These are phyloP conservation scores for Dalbergia cochinchinensis DNA, from an alignment of 306 rosid genomes.

Conservation along the genomic window DNA sequence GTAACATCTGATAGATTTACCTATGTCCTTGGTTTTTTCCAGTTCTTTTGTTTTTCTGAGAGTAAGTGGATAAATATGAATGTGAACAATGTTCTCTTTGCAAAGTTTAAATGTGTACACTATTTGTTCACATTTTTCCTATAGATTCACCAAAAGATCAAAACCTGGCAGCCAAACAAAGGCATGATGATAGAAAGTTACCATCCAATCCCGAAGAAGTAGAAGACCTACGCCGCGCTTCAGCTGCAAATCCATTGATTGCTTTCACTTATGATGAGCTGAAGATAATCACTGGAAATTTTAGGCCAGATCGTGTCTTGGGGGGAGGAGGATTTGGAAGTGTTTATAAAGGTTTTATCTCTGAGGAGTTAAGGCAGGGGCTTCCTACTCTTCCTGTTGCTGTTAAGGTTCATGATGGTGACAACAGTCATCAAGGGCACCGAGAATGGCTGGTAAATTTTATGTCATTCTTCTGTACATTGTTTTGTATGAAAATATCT, in stretches of 20 bases:
- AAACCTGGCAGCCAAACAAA: conserved; percentile 51
- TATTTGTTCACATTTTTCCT: conserved; percentile 44
- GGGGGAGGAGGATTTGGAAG: conserved; percentile 99
- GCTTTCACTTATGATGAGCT: conserved; percentile 82
- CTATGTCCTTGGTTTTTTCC: too few relatives aligned
- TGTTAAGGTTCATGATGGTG: conserved; percentile 98
- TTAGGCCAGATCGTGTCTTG: conserved; percentile 77
- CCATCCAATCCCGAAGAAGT: conserved; percentile 97
- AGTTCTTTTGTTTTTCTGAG: not conserved
- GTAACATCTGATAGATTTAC: not conserved
- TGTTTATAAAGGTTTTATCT: conserved; percentile 88
- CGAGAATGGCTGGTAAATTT: conserved; percentile 96
- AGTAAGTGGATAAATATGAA: not conserved
- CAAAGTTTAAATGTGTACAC: conserved; percentile 11
- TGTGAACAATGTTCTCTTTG: not conserved
- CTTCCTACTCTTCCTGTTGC: conserved; percentile 77
- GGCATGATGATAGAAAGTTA: conserved; percentile 65
- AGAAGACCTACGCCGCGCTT: conserved; percentile 85
- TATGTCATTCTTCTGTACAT: conserved; percentile 29
- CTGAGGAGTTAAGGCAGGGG: conserved; percentile 81
- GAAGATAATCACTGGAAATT: conserved; percentile 78
- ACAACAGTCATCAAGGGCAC: conserved; percentile 95
- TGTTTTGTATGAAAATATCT: conserved; percentile 10
- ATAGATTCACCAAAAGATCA: conserved; percentile 69
- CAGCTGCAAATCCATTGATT: conserved; percentile 84